phyloP scores from a whole-genome alignment of 2,329 filamentous ascomycete species.

The Alternaria sp. region DNA sequence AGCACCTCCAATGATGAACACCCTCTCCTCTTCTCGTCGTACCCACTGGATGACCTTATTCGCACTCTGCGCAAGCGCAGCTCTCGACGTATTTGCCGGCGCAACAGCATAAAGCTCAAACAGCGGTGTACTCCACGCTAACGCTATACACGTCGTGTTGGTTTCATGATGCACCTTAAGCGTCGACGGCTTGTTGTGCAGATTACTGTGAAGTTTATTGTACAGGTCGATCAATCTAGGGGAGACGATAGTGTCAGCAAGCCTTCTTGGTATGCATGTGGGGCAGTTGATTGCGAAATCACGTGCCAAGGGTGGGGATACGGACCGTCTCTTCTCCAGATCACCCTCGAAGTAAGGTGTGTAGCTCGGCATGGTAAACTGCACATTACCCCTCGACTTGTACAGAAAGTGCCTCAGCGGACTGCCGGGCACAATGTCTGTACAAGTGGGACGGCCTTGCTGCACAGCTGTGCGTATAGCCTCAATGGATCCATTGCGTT shows the following conservation, averaged over 20 bases:
- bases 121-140: slow-evolving; percentile 88
- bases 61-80: slow-evolving; percentile 79
- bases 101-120: slow-evolving; percentile 98
- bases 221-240: slow-evolving; percentile 72
- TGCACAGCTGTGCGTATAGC: slow-evolving; percentile 75
- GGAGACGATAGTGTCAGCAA: background rate
- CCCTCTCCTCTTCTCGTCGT: slow-evolving; percentile 84
- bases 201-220: slow-evolving; percentile 78
- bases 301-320: background rate
- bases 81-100: slow-evolving; percentile 68
- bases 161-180: slow-evolving; percentile 86
- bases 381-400: slow-evolving; percentile 92
- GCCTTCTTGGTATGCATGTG: background rate
- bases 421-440: slow-evolving; percentile 79
- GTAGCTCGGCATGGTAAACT: slow-evolving; percentile 90
- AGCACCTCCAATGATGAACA: slow-evolving; percentile 98
- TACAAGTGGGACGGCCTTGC: slow-evolving; percentile 72
- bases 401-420: slow-evolving; percentile 91
- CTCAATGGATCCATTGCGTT: slow-evolving; percentile 75
- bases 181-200: slow-evolving; percentile 84
- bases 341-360: slow-evolving; percentile 69
- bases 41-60: slow-evolving; percentile 93
- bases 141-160: slow-evolving; percentile 71
- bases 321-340: slow-evolving; percentile 68
- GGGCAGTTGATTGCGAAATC: background rate